Evolutionary conservation across 495 filamentous ascomycete species (phyloP), one percentile per base, ranked within the genome.

Genomic region (Daldinia concentrica): DNA sequence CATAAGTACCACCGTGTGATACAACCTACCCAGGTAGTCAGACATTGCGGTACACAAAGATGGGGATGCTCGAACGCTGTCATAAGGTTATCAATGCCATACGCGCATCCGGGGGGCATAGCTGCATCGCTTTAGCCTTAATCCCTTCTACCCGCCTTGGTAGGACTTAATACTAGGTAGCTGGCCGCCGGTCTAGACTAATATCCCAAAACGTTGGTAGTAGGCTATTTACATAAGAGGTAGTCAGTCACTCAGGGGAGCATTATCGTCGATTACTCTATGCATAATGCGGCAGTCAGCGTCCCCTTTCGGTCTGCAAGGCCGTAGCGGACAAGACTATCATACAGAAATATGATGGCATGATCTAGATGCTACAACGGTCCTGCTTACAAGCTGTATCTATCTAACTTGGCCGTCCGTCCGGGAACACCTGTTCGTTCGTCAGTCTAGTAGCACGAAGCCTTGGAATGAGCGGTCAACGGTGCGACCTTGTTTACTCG

Each of bases 221-320:
- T 48, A 15, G 43, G 41, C n/a, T n/a, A n/a, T n/a, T n/a, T n/a
- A n/a, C n/a, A n/a, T n/a, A n/a, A n/a, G n/a, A n/a, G n/a, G n/a
- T n/a, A n/a, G n/a, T n/a, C n/a, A n/a, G 7, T 19, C 11, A 6
- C 6, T 9, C 19, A 48, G 17, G 22, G 19, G 9, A 11, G 43
- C 9, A 12, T 37, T 58, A 11, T 24, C 12, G 4, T 58, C 19
- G 55, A 58, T 37, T 60, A 19, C 57, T 45, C 58, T 58, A 50
- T 29, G 43, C 27, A 67, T 58, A 58, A 66, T 71, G 58, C 58
- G 34, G 54, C 63, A 14, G 63, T 63, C 58, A 71, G 62, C 68
- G 29, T 58, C 17, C 17, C 36, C 58, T 58, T 30, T 63, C 58
- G 69, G 69, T 63, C 63, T 55, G 63, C 62, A 62, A 30, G 68